These are phyloP conservation scores for Escallonia rubra DNA, from an alignment of 129 eudicot species.

Conservation along the genomic window DNA sequence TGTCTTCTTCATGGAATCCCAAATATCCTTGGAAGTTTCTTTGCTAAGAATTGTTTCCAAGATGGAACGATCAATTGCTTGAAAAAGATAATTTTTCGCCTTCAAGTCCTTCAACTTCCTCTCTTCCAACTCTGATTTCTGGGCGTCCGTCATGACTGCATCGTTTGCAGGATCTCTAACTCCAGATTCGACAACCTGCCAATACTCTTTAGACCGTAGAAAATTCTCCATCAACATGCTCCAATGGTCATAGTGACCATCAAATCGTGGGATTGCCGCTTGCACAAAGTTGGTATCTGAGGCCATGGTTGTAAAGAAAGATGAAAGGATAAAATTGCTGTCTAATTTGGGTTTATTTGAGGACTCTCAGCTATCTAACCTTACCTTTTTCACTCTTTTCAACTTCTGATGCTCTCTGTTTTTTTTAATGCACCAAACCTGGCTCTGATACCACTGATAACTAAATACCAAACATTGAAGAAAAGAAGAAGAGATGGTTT, in stretches of 20 bases:
- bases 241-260: constrained; percentile 4
- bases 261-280: neutral
- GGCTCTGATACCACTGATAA: too few species aligned
- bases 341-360: too few species aligned
- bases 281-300: neutral
- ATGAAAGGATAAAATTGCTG: too few species aligned
- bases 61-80: neutral
- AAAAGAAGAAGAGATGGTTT: too few species aligned
- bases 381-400: too few species aligned
- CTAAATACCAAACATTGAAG: too few species aligned
- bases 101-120: neutral
- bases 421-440: too few species aligned
- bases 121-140: neutral
- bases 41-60: neutral
- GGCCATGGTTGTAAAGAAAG: neutral
- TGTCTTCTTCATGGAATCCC: constrained; percentile 1
- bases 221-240: neutral
- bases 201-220: neutral
- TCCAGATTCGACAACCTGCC: neutral
- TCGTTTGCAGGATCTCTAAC: neutral
- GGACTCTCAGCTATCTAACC: too few species aligned
- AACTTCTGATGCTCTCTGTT: too few species aligned
- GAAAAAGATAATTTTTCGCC: neutral
- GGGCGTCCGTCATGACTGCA: neutral
- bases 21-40: neutral